phyloP scores from a whole-genome alignment of 2,329 filamentous ascomycete genomes.

The Fusarium redolens region DNA sequence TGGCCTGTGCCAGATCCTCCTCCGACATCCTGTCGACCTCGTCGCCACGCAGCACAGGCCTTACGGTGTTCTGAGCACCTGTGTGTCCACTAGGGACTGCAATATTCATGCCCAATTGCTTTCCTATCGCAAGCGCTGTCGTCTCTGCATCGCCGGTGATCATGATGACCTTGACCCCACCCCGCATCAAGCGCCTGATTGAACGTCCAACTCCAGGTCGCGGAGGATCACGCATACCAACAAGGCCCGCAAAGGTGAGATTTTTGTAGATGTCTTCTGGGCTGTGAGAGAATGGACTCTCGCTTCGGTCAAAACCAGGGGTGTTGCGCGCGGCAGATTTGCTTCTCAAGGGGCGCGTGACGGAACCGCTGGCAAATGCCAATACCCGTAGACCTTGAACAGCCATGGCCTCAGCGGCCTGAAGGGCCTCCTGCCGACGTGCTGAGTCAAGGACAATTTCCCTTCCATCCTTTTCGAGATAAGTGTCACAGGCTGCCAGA shows the following conservation, averaged over 20 bases:
- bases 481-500: slow-evolving; percentile 88
- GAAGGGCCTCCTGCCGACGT: slow-evolving; percentile 77
- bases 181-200: slow-evolving; percentile 89
- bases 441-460: slow-evolving; percentile 86
- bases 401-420: slow-evolving; percentile 88
- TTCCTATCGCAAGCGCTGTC: slow-evolving; percentile 92
- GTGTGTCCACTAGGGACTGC: slow-evolving; percentile 63
- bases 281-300: slow-evolving; percentile 56
- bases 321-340: slow-evolving; percentile 64
- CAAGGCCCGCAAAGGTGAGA: slow-evolving; percentile 88
- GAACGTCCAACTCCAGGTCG: slow-evolving; percentile 89
- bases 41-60: slow-evolving; percentile 84
- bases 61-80: slow-evolving; percentile 68
- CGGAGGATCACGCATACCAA: slow-evolving; percentile 98
- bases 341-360: slow-evolving; percentile 59
- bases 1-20: slow-evolving; percentile 83
- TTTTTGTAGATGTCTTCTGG: slow-evolving; percentile 82
- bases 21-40: slow-evolving; percentile 95
- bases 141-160: slow-evolving; percentile 97
- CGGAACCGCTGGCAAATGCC: slow-evolving; percentile 88
- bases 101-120: slow-evolving; percentile 93
- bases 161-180: slow-evolving; percentile 98
- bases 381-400: slow-evolving; percentile 89
- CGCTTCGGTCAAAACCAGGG: slow-evolving; percentile 55
- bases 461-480: slow-evolving; percentile 84